Evolutionary conservation across 768 basidiomycete genomes (phyloP).

Genomic region (Leccinum disarticulatum): DNA sequence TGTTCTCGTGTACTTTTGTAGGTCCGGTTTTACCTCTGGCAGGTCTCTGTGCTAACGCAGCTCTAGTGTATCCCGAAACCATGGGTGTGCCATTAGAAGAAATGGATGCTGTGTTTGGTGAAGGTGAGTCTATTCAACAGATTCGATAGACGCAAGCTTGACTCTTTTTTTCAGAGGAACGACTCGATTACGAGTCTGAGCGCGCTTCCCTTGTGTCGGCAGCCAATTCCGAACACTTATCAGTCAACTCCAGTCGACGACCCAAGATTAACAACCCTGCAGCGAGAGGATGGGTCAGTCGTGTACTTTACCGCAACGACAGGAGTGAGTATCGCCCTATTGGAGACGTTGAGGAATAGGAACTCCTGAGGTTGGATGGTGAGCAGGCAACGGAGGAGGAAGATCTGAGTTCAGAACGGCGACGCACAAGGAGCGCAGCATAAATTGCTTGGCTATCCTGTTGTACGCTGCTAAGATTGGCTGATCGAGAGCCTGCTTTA

Average conservation of each 20-base stretch:
- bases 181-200: slow-evolving; percentile 65
- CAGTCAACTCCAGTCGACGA: slow-evolving; percentile 31
- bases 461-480: slow-evolving; percentile 7
- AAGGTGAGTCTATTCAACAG: slow-evolving; percentile 48
- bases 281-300: slow-evolving; percentile 48
- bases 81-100: slow-evolving; percentile 87
- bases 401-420: slow-evolving; percentile 18
- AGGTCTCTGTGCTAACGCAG: slow-evolving; percentile 8
- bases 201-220: slow-evolving; percentile 53
- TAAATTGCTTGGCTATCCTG: slow-evolving; percentile 7
- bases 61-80: slow-evolving; percentile 79
- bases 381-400: slow-evolving; percentile 30
- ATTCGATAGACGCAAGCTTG: slow-evolving; percentile 15
- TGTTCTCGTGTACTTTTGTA: slow-evolving; percentile 80
- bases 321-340: slow-evolving; percentile 50
- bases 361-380: slow-evolving; percentile 53
- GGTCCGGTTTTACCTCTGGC: slow-evolving; percentile 28
- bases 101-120: slow-evolving; percentile 88
- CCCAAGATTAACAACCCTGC: slow-evolving; percentile 21
- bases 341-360: slow-evolving; percentile 50
- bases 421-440: slow-evolving; percentile 7
- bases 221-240: slow-evolving; percentile 38
- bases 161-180: slow-evolving; percentile 45
- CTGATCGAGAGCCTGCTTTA: neutral
- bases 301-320: slow-evolving; percentile 45